Conservation (phyloP, 2,329 filamentous ascomycete genomes). For the Beauveria australis region DNA sequence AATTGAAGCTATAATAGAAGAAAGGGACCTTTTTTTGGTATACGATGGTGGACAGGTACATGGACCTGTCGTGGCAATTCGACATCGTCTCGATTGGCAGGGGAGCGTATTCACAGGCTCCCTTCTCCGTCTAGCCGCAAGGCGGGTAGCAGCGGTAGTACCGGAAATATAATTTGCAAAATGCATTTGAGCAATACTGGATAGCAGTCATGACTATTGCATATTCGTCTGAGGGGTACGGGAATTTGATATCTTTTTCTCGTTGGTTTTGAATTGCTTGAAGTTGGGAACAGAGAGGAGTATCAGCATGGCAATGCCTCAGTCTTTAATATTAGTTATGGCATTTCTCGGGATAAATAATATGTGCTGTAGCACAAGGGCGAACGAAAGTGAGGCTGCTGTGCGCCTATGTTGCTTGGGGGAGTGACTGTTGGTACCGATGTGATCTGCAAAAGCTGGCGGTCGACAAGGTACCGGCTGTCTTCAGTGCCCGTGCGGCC, state of each 20-base stretch:
- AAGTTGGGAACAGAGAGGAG: neutral
- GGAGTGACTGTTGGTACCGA: neutral
- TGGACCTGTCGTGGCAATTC: neutral
- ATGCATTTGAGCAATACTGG: constrained; percentile 8
- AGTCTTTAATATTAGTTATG: neutral
- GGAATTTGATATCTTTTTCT: neutral
- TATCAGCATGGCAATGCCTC: constrained; percentile 3
- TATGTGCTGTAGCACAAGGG: neutral
- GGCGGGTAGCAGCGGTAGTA: neutral
- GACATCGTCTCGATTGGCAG: neutral
- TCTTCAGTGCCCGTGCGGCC: neutral
- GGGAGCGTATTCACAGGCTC: neutral
- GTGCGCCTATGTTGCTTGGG: neutral
- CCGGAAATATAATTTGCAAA: constrained; percentile 6
- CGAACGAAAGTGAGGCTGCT: neutral
- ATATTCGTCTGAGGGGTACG: neutral
- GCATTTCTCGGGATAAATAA: neutral
- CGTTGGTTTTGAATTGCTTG: neutral
- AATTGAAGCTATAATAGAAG: constrained; percentile 61
- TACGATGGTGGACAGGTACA: neutral
- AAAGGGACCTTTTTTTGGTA: neutral
- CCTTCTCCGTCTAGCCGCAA: neutral
- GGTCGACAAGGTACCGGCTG: neutral
- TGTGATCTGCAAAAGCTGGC: neutral
- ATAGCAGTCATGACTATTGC: constrained; percentile 6